Conservation (phyloP, 345 rosid genomes). For the Eucalyptus polybractea region DNA sequence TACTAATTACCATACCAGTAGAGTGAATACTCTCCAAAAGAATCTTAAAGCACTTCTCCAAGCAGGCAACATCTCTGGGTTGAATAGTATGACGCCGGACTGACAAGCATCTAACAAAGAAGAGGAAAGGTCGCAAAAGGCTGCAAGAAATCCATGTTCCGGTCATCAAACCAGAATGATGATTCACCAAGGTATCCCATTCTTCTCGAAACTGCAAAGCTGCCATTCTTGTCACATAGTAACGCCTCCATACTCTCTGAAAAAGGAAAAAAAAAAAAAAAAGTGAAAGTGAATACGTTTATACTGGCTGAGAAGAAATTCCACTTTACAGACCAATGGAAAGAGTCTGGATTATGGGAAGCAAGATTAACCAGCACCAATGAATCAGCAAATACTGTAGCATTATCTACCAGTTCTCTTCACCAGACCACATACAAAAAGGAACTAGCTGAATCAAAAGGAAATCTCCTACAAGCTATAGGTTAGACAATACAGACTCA, state of each 20-base stretch:
- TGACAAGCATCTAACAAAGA: constrained; percentile 41
- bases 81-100: constrained; percentile 19
- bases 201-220: constrained; percentile 50
- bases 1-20: constrained; percentile 30
- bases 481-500: background rate
- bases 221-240: constrained; percentile 34
- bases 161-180: constrained; percentile 19
- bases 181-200: constrained; percentile 43
- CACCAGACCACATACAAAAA: background rate
- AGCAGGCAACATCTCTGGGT: constrained; percentile 38
- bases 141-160: constrained; percentile 49
- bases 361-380: background rate
- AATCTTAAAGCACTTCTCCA: constrained; percentile 55
- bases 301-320: background rate
- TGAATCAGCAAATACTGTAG: background rate
- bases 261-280: background rate
- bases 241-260: constrained; percentile 82
- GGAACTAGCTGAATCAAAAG: background rate
- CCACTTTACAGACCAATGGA: background rate
- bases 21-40: constrained; percentile 69
- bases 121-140: constrained; percentile 65
- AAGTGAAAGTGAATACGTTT: background rate
- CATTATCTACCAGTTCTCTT: background rate
- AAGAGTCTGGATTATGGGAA: background rate
- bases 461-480: background rate